These are phyloP conservation scores for Agrocybe praecox DNA, from an alignment of 768 basidiomycete genomes.

Conservation along the genomic window DNA sequence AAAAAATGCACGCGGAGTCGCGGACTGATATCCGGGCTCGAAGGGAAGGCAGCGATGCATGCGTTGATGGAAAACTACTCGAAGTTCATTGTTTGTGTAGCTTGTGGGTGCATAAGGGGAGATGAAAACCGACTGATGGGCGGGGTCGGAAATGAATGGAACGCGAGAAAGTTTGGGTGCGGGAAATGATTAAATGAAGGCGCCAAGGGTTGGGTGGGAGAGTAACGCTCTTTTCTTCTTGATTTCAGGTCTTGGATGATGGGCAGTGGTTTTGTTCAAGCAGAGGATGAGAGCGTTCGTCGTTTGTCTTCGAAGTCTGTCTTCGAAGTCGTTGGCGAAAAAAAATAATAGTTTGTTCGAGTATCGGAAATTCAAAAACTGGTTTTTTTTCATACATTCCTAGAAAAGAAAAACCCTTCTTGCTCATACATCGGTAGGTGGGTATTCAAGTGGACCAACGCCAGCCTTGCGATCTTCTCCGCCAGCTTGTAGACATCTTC, in stretches of 20 bases:
- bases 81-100: background rate
- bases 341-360: no score
- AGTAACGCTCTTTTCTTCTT: background rate
- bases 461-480: conserved; percentile 73
- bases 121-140: background rate
- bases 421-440: conserved; percentile 80
- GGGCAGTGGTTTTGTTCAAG: background rate
- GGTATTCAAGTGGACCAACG: conserved; percentile 73
- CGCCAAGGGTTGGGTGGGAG: background rate
- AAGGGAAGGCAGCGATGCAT: no score
- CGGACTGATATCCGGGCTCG: background rate
- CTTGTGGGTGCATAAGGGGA: background rate
- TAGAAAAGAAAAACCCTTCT: conserved; percentile 46
- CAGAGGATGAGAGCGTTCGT: no score
- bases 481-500: conserved; percentile 71
- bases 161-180: background rate
- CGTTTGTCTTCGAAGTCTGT: no score
- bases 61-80: background rate
- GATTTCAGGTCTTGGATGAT: no score
- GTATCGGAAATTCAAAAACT: background rate
- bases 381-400: background rate
- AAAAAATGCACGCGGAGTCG: background rate
- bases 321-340: no score
- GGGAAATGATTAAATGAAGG: background rate
- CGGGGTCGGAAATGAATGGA: background rate